A percentile compares a stretch with the other conserved stretches of the same genome.
phyloP scores from a whole-genome alignment of 2,329 filamentous ascomycete genomes.

The Beauveria caledonica region DNA sequence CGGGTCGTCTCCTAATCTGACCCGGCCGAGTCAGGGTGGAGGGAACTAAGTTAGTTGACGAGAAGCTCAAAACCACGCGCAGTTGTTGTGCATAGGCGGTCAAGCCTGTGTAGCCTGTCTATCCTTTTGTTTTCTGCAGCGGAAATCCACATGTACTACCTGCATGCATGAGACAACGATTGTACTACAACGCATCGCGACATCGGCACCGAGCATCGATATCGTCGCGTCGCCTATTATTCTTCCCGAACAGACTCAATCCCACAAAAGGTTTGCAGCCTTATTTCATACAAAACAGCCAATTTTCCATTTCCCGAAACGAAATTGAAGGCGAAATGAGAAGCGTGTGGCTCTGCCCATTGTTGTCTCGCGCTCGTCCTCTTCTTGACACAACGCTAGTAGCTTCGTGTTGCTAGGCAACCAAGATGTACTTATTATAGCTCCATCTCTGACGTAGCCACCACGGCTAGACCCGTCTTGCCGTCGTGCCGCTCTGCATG shows the following conservation, averaged over 20 bases:
- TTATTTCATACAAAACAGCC: background rate
- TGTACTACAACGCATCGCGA: background rate
- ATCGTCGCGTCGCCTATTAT: too few relatives aligned
- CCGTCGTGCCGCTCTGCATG: constrained; percentile 1
- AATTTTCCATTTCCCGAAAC: too few relatives aligned
- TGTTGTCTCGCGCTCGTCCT: constrained; percentile 2
- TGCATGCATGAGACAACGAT: background rate
- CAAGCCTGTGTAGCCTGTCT: background rate
- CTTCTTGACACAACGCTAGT: background rate
- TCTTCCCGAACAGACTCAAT: background rate
- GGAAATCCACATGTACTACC: background rate
- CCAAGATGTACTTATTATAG: background rate
- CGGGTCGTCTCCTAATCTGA: background rate
- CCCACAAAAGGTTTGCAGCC: background rate
- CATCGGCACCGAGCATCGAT: background rate
- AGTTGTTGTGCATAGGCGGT: background rate
- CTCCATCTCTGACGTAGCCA: constrained; percentile 1
- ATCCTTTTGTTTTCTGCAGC: constrained; percentile 2
- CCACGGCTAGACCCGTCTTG: constrained; percentile 8
- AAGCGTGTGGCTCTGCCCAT: background rate
- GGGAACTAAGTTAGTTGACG: too few relatives aligned
- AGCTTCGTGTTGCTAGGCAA: background rate
- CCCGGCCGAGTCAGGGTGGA: background rate
- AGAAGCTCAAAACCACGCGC: background rate
- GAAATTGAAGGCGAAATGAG: too few relatives aligned